Conservation (phyloP, 495 filamentous ascomycete genomes). For the Penicillium argentinense region DNA sequence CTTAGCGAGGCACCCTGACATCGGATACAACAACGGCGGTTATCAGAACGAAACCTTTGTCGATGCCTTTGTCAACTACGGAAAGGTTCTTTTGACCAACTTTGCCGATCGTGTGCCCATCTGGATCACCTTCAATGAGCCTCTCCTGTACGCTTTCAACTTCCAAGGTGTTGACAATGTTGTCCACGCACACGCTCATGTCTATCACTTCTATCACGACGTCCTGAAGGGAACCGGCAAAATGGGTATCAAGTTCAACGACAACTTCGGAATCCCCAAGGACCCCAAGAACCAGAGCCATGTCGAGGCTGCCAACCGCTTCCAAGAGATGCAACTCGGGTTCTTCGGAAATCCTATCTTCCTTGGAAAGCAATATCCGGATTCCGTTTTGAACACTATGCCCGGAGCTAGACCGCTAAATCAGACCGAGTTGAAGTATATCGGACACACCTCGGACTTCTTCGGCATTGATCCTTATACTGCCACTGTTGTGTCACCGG, state of each 20-base stretch:
- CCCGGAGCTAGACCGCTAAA: conserved; percentile 29
- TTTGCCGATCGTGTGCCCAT: conserved; percentile 44
- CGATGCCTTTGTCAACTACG: conserved; percentile 41
- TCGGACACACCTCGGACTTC: conserved; percentile 44
- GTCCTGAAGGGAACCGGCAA: conserved; percentile 37
- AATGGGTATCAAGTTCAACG: conserved; percentile 41
- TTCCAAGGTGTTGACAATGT: conserved; percentile 34
- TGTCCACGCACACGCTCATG: conserved; percentile 37
- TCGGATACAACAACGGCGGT: conserved; percentile 32
- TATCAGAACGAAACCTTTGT: conserved; percentile 37
- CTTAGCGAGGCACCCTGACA: conserved; percentile 20
- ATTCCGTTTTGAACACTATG: conserved; percentile 28
- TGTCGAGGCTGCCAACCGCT: conserved; percentile 35
- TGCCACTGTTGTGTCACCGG: conserved; percentile 39
- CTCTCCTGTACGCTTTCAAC: conserved; percentile 32
- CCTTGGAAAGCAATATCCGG: conserved; percentile 42
- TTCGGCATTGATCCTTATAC: conserved; percentile 49
- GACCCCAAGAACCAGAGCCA: conserved; percentile 35
- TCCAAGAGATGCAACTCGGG: conserved; percentile 41
- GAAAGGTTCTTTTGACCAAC: conserved; percentile 41
- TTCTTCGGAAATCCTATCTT: conserved; percentile 41
- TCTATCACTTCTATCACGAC: conserved; percentile 45
- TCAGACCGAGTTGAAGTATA: conserved; percentile 29
- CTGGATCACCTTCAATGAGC: conserved; percentile 51
- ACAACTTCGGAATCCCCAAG: conserved; percentile 42